These are phyloP conservation scores for Aspergillus puulaauensis DNA, from an alignment of 2,329 filamentous ascomycete species.

Conservation along the genomic window DNA sequence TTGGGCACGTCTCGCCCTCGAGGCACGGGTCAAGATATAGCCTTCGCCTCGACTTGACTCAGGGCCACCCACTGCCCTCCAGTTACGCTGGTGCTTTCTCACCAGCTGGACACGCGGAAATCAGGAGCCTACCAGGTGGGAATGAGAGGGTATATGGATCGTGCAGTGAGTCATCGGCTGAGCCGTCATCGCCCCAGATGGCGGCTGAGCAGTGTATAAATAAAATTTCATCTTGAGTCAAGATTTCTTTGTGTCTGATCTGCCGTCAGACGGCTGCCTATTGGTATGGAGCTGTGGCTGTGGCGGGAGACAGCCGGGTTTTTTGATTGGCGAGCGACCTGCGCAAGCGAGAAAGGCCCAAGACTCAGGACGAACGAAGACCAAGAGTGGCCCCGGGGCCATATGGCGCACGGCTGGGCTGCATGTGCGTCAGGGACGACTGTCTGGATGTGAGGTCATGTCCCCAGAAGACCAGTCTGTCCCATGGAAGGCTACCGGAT, in stretches of 20 bases:
- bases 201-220: slow-evolving; percentile 10
- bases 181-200: slow-evolving; percentile 1
- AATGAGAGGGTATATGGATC: slow-evolving; percentile 1
- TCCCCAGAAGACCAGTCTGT: neutral
- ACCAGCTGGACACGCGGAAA: neutral
- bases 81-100: neutral
- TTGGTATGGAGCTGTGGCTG: slow-evolving; percentile 10
- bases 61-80: neutral
- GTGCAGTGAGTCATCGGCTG: slow-evolving; percentile 4
- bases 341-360: too few species aligned
- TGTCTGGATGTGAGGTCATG: slow-evolving; percentile 1
- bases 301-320: too few species aligned
- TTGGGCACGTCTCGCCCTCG: neutral
- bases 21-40: slow-evolving; percentile 5
- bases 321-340: too few species aligned
- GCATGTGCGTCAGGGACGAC: slow-evolving; percentile 8
- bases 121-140: slow-evolving; percentile 8
- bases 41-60: neutral
- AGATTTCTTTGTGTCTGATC: neutral
- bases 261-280: slow-evolving; percentile 5
- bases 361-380: too few species aligned
- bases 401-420: neutral
- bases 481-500: slow-evolving; percentile 7
- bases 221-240: neutral
- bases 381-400: too few species aligned